Percentiles rank a stretch among this genome's conserved stretches.
These are phyloP conservation scores for Cyphellophora europaea DNA, from an alignment of 2,329 filamentous ascomycete species.

Conservation along the genomic window DNA sequence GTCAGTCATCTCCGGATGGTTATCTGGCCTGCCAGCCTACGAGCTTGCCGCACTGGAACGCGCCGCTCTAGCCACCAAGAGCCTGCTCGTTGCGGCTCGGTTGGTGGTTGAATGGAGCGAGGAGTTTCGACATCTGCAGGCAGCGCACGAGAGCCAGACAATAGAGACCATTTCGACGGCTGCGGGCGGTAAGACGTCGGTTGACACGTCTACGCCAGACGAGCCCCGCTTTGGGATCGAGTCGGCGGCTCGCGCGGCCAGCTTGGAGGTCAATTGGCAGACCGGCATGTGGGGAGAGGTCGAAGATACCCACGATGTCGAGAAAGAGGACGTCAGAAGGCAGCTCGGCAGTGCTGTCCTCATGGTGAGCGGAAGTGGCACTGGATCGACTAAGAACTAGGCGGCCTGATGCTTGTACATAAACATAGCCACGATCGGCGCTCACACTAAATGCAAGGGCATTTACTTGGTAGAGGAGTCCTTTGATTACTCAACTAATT, in stretches of 20 bases:
- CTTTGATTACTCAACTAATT: too few relatives aligned
- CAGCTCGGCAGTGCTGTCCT: constrained; percentile 83
- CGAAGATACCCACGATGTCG: constrained; percentile 95
- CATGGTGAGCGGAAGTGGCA: constrained; percentile 55
- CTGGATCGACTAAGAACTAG: neutral
- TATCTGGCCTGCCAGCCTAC: constrained; percentile 60
- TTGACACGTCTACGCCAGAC: constrained; percentile 13
- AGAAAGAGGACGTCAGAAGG: constrained; percentile 76
- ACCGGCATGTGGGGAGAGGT: constrained; percentile 89
- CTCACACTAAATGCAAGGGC: too few relatives aligned
- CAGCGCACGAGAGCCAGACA: constrained; percentile 19
- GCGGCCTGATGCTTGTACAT: too few relatives aligned
- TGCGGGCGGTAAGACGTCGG: neutral
- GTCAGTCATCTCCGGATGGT: constrained; percentile 69
- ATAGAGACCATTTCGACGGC: neutral
- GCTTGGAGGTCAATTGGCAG: constrained; percentile 83
- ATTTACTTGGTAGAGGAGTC: too few relatives aligned
- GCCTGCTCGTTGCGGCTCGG: constrained; percentile 65
- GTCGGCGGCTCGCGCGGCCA: constrained; percentile 68
- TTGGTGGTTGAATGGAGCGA: constrained; percentile 83
- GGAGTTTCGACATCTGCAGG: constrained; percentile 48
- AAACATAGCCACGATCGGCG: too few relatives aligned
- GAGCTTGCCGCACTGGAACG: constrained; percentile 83
- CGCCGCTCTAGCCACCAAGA: constrained; percentile 76
- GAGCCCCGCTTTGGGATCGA: constrained; percentile 61